These are phyloP conservation scores for Spinacia oleracea DNA, from an alignment of 179 eudicot genomes.

Conservation along the genomic window DNA sequence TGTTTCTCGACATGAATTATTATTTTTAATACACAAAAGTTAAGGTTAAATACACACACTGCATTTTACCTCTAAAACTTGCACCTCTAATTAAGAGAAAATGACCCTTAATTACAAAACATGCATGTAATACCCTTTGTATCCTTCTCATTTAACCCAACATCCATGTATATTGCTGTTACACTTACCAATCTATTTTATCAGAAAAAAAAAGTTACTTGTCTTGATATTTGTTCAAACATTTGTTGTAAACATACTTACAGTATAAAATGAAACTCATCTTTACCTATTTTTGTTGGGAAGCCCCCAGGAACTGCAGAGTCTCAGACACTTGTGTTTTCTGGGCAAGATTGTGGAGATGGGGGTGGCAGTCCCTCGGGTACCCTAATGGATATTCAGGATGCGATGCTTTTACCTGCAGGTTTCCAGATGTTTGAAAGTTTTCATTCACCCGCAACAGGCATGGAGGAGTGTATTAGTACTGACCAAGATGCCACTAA, in stretches of 20 bases:
- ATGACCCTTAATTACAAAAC: no score
- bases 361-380: conserved; percentile 66
- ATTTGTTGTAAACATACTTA: no score
- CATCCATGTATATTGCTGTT: not conserved
- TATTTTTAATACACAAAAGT: no score
- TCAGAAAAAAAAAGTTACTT: not conserved
- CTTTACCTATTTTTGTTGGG: conserved; percentile 36
- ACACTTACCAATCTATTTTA: not conserved
- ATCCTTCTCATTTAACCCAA: no score
- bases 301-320: conserved; percentile 99
- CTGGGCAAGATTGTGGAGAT: conserved; percentile 73
- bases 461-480: conserved; percentile 59
- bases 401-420: conserved; percentile 68
- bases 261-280: conserved; percentile 18
- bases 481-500: conserved; percentile 60
- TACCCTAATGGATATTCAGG: conserved; percentile 67
- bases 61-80: no score
- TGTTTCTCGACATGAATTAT: no score
- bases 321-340: conserved; percentile 61
- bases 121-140: no score
- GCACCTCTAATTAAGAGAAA: no score
- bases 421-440: conserved; percentile 67
- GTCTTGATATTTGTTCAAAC: no score
- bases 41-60: no score
- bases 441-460: conserved; percentile 56